These are phyloP conservation scores for Neopestalotiopsis rosae DNA, from an alignment of 2,329 filamentous ascomycete species.

Conservation along the genomic window DNA sequence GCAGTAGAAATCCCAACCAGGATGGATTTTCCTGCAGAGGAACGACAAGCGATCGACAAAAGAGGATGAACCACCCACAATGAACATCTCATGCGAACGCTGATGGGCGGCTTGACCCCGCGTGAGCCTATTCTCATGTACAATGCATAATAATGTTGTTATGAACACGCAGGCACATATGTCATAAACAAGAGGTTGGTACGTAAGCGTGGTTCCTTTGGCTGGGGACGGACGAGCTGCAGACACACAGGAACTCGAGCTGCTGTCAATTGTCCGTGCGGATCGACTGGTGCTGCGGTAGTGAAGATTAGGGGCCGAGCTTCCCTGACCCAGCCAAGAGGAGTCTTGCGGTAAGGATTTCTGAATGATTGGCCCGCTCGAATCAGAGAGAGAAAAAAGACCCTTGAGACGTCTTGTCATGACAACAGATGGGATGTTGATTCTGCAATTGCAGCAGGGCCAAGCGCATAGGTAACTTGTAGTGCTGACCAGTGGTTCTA, in stretches of 20 bases:
- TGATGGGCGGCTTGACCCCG: background rate
- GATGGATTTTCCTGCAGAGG: constrained; percentile 2
- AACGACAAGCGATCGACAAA: background rate
- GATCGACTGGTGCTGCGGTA: background rate
- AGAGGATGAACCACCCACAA: background rate
- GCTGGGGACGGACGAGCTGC: background rate
- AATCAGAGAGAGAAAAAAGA: background rate
- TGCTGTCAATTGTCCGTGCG: constrained; percentile 9
- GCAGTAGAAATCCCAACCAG: background rate
- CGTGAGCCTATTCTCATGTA: background rate
- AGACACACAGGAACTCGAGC: constrained; percentile 11
- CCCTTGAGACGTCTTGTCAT: background rate
- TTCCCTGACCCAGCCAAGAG: background rate
- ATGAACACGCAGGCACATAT: background rate
- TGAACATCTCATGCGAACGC: background rate
- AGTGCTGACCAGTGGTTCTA: background rate
- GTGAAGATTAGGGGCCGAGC: background rate
- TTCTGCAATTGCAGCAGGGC: background rate
- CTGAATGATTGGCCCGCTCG: background rate
- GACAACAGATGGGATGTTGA: background rate
- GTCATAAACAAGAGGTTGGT: background rate
- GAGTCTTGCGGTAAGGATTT: background rate
- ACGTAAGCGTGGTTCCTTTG: background rate
- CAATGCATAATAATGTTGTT: background rate
- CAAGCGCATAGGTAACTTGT: background rate